These are phyloP conservation scores for Venturiaceae sp. DNA, from an alignment of 2,329 filamentous ascomycete genomes.

Conservation along the genomic window DNA sequence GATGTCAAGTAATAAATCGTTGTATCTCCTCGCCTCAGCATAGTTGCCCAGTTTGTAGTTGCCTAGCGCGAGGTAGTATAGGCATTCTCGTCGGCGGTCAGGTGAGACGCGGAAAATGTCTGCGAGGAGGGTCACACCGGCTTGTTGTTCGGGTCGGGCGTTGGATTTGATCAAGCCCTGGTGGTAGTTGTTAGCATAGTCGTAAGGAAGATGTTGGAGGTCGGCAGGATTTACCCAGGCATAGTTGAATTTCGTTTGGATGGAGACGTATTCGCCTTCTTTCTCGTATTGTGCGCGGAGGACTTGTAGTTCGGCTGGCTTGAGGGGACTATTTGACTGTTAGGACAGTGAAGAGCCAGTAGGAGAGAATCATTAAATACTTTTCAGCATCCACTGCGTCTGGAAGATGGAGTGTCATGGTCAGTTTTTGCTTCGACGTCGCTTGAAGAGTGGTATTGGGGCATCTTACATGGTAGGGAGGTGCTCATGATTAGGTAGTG, in stretches of 20 bases:
- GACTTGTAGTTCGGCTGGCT: constrained; percentile 84
- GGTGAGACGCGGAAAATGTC: constrained; percentile 93
- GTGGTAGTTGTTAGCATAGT: neutral
- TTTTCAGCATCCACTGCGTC: constrained; percentile 97
- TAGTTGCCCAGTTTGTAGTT: constrained; percentile 99
- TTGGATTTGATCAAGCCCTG: constrained; percentile 94
- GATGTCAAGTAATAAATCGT: constrained; percentile 81
- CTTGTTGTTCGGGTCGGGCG: constrained; percentile 76
- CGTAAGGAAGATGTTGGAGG: neutral
- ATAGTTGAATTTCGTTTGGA: constrained; percentile 99
- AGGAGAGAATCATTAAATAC: constrained; percentile 31
- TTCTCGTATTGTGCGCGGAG: constrained; percentile 92
- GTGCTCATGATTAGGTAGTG: constrained; percentile 3
- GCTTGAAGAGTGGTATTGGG: neutral
- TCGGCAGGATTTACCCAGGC: constrained; percentile 63
- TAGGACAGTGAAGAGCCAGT: neutral
- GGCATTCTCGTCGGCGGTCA: constrained; percentile 90
- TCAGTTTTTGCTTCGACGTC: constrained; percentile 13
- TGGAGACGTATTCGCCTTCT: constrained; percentile 90
- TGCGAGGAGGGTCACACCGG: constrained; percentile 84
- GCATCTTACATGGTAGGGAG: constrained; percentile 10
- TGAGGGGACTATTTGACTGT: constrained; percentile 57
- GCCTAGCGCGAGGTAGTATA: constrained; percentile 94
- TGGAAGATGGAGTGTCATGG: constrained; percentile 29
- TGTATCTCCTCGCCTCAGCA: constrained; percentile 86